Percentiles rank a stretch among this genome's conserved stretches.
Evolutionary conservation across 2,329 filamentous ascomycete genomes (phyloP).

Genomic region (Fusarium humuli): DNA sequence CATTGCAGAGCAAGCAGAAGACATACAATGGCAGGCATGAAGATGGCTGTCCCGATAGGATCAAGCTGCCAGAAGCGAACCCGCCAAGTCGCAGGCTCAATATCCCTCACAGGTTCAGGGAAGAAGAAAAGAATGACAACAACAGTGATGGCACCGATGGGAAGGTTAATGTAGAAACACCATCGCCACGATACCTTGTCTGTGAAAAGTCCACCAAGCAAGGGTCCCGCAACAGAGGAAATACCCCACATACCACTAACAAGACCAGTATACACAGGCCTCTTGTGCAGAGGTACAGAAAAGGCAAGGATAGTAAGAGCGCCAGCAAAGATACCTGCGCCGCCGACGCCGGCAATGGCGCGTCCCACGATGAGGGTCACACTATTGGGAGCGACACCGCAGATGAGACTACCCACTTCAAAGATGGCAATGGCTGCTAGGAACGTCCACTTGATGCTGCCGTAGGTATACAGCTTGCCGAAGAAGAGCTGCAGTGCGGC

Average conservation of each 20-base stretch:
- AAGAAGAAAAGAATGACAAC: slow-evolving; percentile 49
- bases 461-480: slow-evolving; percentile 60
- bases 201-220: slow-evolving; percentile 53
- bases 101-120: slow-evolving; percentile 41
- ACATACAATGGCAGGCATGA: slow-evolving; percentile 56
- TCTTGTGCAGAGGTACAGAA: slow-evolving; percentile 50
- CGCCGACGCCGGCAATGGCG: slow-evolving; percentile 54
- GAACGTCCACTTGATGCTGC: slow-evolving; percentile 57
- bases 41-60: slow-evolving; percentile 49
- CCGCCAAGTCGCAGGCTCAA: slow-evolving; percentile 42
- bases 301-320: slow-evolving; percentile 57
- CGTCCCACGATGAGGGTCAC: slow-evolving; percentile 52
- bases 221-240: slow-evolving; percentile 52
- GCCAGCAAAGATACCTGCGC: slow-evolving; percentile 61
- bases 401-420: slow-evolving; percentile 58
- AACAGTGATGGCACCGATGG: slow-evolving; percentile 52
- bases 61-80: slow-evolving; percentile 47
- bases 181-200: slow-evolving; percentile 54
- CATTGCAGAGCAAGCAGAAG: slow-evolving; percentile 64
- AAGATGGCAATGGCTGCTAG: slow-evolving; percentile 55
- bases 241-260: slow-evolving; percentile 59
- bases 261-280: slow-evolving; percentile 54
- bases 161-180: slow-evolving; percentile 57
- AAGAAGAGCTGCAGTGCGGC: slow-evolving; percentile 55
- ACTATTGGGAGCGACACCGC: slow-evolving; percentile 50